phyloP scores from a whole-genome alignment of 345 rosid genomes.

The Cochlearia excelsa region DNA sequence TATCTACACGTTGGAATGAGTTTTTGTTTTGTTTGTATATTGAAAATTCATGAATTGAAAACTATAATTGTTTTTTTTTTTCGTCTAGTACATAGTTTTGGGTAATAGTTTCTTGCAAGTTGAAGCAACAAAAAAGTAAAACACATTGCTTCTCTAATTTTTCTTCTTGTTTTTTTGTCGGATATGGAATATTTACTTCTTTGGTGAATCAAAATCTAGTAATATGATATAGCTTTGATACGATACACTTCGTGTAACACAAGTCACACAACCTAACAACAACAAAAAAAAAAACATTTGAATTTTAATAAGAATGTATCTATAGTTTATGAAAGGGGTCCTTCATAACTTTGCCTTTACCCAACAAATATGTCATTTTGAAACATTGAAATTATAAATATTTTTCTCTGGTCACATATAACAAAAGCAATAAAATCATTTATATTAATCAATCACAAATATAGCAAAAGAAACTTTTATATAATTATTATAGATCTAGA shows the following conservation, averaged over 20 bases:
- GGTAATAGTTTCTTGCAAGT: constrained; percentile 32
- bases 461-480: too few species aligned
- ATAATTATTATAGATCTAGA: too few species aligned
- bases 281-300: too few species aligned
- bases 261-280: too few species aligned
- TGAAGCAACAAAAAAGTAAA: constrained; percentile 26
- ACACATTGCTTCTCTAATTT: constrained; percentile 17
- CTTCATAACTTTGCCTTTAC: too few species aligned
- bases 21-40: constrained; percentile 12
- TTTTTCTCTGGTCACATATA: too few species aligned
- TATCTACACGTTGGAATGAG: constrained; percentile 7
- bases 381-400: too few species aligned
- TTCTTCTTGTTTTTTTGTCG: constrained; percentile 26
- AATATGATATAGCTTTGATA: constrained; percentile 7
- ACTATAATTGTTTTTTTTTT: constrained; percentile 1
- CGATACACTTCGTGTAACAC: neutral
- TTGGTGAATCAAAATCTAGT: neutral
- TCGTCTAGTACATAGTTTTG: neutral
- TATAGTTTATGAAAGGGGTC: too few species aligned
- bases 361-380: too few species aligned
- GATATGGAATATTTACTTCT: neutral
- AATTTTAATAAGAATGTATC: too few species aligned
- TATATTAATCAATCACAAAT: too few species aligned
- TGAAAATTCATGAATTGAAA: neutral
- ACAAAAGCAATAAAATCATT: too few species aligned